phyloP scores from a whole-genome alignment of 306 rosid species.

The Mimosa pudica region DNA sequence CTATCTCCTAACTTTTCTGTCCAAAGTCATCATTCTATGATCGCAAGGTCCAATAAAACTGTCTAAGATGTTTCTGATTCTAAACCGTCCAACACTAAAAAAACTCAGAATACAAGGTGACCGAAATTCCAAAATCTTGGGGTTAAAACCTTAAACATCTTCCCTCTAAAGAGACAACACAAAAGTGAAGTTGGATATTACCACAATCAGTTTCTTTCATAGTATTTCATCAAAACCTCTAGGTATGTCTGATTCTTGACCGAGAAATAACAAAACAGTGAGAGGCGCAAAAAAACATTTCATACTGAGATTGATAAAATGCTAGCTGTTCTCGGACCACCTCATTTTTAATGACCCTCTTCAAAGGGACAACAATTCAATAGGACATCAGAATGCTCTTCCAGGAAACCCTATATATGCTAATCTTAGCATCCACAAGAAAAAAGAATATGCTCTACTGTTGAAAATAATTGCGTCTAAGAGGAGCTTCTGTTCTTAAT shows the following conservation, averaged over 20 bases:
- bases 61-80: neutral
- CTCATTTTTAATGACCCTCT: neutral
- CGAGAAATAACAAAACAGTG: neutral
- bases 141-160: neutral
- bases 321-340: neutral
- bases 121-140: neutral
- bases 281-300: neutral
- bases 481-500: neutral
- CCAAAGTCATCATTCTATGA: neutral
- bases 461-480: neutral
- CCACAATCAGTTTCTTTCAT: neutral
- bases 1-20: neutral
- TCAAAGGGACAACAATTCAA: neutral
- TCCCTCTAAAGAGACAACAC: neutral
- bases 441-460: neutral
- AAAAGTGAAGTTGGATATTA: neutral
- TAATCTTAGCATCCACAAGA: neutral
- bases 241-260: neutral
- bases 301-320: neutral
- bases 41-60: neutral
- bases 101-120: neutral
- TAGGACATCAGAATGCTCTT: conserved; percentile 1
- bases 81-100: neutral
- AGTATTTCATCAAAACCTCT: neutral
- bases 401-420: neutral